Base-by-base conservation (phyloP, 2,329 filamentous ascomycete genomes). In the Sarocladium kiliense region DNA sequence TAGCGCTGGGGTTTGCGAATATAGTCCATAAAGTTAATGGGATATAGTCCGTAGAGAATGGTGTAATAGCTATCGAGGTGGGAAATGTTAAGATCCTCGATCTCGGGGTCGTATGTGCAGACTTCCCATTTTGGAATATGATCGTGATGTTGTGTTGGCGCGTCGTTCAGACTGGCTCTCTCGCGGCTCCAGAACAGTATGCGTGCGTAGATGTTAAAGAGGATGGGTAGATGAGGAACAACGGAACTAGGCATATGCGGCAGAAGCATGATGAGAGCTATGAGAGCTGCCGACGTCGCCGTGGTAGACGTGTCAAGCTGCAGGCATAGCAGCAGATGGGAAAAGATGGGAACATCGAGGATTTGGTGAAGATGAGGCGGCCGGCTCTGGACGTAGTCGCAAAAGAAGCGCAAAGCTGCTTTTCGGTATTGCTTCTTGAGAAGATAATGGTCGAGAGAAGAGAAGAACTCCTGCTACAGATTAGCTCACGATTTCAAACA, bases 1-100 rank as follows among this genome's bases (percentile, higher is more conserved):
- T 88, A 93, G 59, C 87, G 83, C 61, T 91, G 84, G 2, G 89
- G 89, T 64, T 93, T 93, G 56, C 89, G 82, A 58, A 94, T 87
- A 65, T 93, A 94, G 68, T 87, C 87, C 82, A 91, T 88, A 62
- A 94, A 91, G 66, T 93, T 93, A 64, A 93, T 82, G 1, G 89
- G 89, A 60, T 93, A 94, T 3, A 94, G 73, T 0, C 89, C 90
- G 62, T 94, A 94, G 0, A 94, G 76, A 25, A 91, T 86, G 2
- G 88, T 92, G 63, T 91, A 94, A 68, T 90, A 92, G 61, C 86
- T 82, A 54, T 85, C 71, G 1, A 93, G 76, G 57, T 89, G 85
- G 4, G 85, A 82, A 2, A 90, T 81, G 2, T 78, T 74, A 5
- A 78, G 77, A 41, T 83, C 82, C 54, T 88, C 81, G 11, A 77